These are phyloP conservation scores for Paracamarosporium sp. DNA, from an alignment of 2,329 filamentous ascomycete genomes.

Conservation along the genomic window DNA sequence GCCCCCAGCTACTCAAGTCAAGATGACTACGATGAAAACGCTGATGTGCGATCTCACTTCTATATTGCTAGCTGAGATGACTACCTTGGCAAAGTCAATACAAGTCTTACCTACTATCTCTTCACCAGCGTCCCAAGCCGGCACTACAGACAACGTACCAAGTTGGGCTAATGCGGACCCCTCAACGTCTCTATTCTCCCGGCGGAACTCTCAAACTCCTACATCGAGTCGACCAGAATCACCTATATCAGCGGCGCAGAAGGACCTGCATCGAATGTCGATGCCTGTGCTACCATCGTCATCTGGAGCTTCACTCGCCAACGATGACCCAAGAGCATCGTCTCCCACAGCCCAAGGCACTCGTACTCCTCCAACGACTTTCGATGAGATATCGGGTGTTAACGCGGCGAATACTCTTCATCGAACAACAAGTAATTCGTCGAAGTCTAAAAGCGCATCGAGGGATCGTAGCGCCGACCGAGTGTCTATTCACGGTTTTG, in stretches of 20 bases:
- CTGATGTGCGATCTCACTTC: constrained; percentile 55
- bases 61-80: constrained; percentile 55
- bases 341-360: constrained; percentile 35
- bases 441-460: constrained; percentile 54
- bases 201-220: constrained; percentile 41
- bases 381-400: constrained; percentile 50
- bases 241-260: constrained; percentile 57
- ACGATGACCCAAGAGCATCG: constrained; percentile 34
- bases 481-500: constrained; percentile 70
- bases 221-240: constrained; percentile 35
- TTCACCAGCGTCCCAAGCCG: constrained; percentile 41
- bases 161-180: constrained; percentile 39
- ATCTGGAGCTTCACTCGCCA: constrained; percentile 27
- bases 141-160: constrained; percentile 31
- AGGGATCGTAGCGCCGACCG: constrained; percentile 66
- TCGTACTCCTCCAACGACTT: constrained; percentile 56
- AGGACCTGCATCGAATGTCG: constrained; percentile 75
- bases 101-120: constrained; percentile 70
- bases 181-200: constrained; percentile 24
- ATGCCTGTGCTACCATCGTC: constrained; percentile 69
- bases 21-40: constrained; percentile 70
- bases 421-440: constrained; percentile 42
- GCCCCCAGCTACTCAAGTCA: constrained; percentile 71
- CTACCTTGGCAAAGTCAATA: constrained; percentile 55
- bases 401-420: constrained; percentile 48